Base-by-base conservation (phyloP, 768 basidiomycete genomes). In the Rhizopogon salebrosus region DNA sequence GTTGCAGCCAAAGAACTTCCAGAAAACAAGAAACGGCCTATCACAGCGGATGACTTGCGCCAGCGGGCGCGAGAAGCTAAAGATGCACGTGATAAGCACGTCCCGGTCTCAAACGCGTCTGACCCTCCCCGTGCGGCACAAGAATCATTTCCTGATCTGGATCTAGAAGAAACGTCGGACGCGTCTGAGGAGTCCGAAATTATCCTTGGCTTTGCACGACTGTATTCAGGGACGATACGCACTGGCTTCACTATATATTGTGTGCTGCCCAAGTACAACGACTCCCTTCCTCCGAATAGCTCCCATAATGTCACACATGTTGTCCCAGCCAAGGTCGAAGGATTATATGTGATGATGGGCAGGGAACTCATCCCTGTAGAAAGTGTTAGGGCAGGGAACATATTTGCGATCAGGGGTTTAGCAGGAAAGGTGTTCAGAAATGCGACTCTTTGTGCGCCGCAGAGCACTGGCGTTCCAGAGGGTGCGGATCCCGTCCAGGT, bases 341-440 rank as follows among this genome's bases (percentile, higher is more conserved):
- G 83, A 6, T 69, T 99, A 48, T 99, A 98, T 68, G 80, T 89
- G 45, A 98, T 99, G 92, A 98, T 99, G 97, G 97, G 97, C 3
- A 74, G 92, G 39, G 95, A 98, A 63, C 76, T 99, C n/a, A 84
- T 91, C 0, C 76, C 85, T 0, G 91, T 95, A 3, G 76, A 89
- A 20, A 76, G 75, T 54, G 94, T 98, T 1, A 80, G 80, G 27
- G 94, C 97, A 1, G 97, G 97, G 7, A 95, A 95, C 64, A 89
- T 95, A 4, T 98, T 98, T 58, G 97, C 95, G 2, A 83, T 98
- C 56, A 85, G 76, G 57, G 95, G 97, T 0, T 68, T 98, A 52
- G 91, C 90, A 61, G 91, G 93, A 1, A 89, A 84, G 60, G 92
- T 98, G 2, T 88, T 89, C 80, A 76, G 95, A 53, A 93, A 83